Percentiles rank a stretch among this genome's conserved stretches.
Evolutionary conservation across 1,139 yeast genomes (phyloP).

Genomic region (Zygoascus hellenicus): DNA sequence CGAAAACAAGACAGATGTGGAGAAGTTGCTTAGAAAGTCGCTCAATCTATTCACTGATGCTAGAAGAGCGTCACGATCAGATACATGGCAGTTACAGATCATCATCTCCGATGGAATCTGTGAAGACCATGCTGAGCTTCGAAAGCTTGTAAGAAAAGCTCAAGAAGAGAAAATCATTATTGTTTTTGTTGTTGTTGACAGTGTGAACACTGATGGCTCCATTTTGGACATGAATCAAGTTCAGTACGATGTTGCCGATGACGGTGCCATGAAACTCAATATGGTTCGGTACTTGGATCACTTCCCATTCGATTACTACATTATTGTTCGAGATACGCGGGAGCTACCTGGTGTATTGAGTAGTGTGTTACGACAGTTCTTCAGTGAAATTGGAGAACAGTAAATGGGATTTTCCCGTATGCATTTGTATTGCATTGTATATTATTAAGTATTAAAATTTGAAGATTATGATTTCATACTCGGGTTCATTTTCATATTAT

Average conservation of each 20-base stretch:
- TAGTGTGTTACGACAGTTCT: conserved; percentile 84
- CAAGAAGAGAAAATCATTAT: conserved; percentile 90
- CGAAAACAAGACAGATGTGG: conserved; percentile 81
- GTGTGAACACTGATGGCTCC: conserved; percentile 75
- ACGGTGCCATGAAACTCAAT: conserved; percentile 66
- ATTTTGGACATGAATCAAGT: conserved; percentile 96
- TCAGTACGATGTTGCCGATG: conserved; percentile 60
- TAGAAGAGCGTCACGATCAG: conserved; percentile 37
- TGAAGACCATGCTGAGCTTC: conserved; percentile 82
- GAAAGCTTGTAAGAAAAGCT: conserved; percentile 82
- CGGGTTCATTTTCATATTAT: no score
- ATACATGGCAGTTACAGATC: conserved; percentile 90
- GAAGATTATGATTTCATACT: neutral
- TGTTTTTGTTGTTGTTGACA: conserved; percentile 92
- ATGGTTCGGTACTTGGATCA: conserved; percentile 84
- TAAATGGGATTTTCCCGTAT: neutral
- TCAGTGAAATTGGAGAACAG: conserved; percentile 45
- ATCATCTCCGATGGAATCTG: conserved; percentile 95
- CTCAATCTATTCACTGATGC: conserved; percentile 72
- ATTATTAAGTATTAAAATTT: neutral
- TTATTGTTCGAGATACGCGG: conserved; percentile 80
- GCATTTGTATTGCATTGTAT: neutral
- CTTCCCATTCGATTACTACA: conserved; percentile 96
- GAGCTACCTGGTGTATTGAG: conserved; percentile 93
- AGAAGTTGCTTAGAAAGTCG: conserved; percentile 64